Evolutionary conservation across 495 filamentous ascomycete genomes (phyloP), one percentile per base, ranked within the genome.

Genomic region (Aspergillus panamensis): DNA sequence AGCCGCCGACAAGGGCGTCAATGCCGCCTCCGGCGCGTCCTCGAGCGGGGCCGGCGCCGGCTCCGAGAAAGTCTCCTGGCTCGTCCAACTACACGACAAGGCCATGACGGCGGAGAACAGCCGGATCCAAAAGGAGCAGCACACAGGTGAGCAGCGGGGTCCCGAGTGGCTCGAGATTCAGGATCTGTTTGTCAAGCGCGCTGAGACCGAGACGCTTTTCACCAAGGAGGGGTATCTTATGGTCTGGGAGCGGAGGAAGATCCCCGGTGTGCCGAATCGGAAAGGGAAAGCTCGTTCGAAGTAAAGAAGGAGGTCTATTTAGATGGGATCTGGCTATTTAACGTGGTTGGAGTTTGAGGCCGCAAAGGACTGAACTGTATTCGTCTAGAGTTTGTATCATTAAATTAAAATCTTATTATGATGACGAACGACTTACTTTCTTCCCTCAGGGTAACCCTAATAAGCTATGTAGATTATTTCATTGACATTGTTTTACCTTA

Each of bases 151-250:
- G 48, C 63, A 73, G 31, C 66, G 68, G 8, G 74, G 72, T 2
- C 66, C 88, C 20, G 89, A 96, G 70, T 99, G 94, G 94, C 82
- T 91, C 25, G 87, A 96, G 66, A 84, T 93, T 48, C 94, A 99
- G 77, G 95, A 99, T 72, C 63, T 99, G 67, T 96, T 87, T 71
- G 92, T 97, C 6, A 90, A 97, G 66, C 81, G 84, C 71, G 89
- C 89, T 14, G 85, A 90, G 65, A 87, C 80, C 59, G 93, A 97
- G 77, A 81, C 93, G 62, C 67, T 99, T 64, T 96, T 94, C 67
- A 88, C 93, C 2, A 88, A 91, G 30, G 94, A 98, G 80, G 90
- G 85, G 42, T 97, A 96, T 76, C 68, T 97, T 62, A 95, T 97
- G 84, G 84, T 98, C 53, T 98, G 94, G 94, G 94, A 98, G 80